A percentile compares a stretch with the other conserved stretches of the same genome.
phyloP scores from a whole-genome alignment of 129 eudicot species.

The Erigeron canadensis region DNA sequence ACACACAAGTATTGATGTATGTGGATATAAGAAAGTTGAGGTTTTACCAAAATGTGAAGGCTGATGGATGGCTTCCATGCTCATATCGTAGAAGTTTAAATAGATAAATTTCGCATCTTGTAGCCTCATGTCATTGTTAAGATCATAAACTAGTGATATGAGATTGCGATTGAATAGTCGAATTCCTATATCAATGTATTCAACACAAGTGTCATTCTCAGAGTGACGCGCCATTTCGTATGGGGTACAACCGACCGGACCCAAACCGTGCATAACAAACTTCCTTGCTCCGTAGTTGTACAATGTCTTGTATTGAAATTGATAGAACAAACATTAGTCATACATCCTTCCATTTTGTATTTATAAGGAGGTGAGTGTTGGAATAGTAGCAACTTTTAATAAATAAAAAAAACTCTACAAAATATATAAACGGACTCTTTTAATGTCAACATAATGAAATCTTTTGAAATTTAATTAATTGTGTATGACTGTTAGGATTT shows the following conservation, averaged over 20 bases:
- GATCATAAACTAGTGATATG: constrained; percentile 33
- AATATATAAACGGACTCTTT: too few species aligned
- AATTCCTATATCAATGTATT: constrained; percentile 30
- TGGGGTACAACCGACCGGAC: constrained; percentile 50
- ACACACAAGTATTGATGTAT: too few species aligned
- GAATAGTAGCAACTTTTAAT: too few species aligned
- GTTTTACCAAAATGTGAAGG: constrained; percentile 35
- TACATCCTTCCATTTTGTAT: not conserved
- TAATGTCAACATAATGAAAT: too few species aligned
- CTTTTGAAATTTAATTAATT: too few species aligned
- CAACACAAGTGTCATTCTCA: constrained; percentile 42
- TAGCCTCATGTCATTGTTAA: constrained; percentile 32
- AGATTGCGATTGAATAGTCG: constrained; percentile 41
- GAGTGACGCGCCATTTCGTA: constrained; percentile 32
- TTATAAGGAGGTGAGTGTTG: not conserved
- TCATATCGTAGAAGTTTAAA: constrained; percentile 41
- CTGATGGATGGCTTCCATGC: constrained; percentile 24
- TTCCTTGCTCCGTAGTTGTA: constrained; percentile 55
- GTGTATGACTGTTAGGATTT: too few species aligned
- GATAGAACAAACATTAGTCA: not conserved
- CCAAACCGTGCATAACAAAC: constrained; percentile 45
- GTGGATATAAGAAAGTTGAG: too few species aligned
- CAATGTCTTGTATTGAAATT: constrained; percentile 27
- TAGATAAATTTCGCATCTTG: constrained; percentile 42
- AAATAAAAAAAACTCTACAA: too few species aligned